phyloP scores from a whole-genome alignment of 805 yeast genomes.

The Monosporozyma unispora region DNA sequence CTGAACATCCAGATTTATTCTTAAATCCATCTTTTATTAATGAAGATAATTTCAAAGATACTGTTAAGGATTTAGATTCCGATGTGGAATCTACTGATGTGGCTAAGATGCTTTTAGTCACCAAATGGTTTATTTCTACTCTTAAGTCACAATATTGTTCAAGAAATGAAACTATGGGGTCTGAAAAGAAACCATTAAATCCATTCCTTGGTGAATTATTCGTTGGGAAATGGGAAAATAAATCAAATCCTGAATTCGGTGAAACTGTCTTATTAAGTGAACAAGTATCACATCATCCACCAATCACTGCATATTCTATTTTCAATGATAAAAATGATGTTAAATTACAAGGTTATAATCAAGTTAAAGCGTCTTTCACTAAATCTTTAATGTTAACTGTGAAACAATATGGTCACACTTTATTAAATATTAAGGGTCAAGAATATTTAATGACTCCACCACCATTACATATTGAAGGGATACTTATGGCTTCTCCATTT shows the following conservation, averaged over 20 bases:
- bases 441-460: conserved; percentile 80
- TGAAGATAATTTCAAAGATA: conserved; percentile 13
- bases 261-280: conserved; percentile 77
- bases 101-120: conserved; percentile 63
- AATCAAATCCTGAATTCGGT: conserved; percentile 46
- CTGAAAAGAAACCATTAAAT: conserved; percentile 93
- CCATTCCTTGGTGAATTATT: conserved; percentile 94
- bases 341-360: conserved; percentile 78
- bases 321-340: conserved; percentile 63
- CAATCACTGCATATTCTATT: conserved; percentile 87
- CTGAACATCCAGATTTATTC: conserved; percentile 81
- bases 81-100: conserved; percentile 39
- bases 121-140: conserved; percentile 86
- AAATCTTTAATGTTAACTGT: conserved; percentile 69
- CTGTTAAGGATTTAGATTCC: conserved; percentile 4
- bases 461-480: conserved; percentile 89
- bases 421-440: conserved; percentile 59
- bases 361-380: conserved; percentile 75
- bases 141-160: conserved; percentile 90
- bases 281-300: conserved; percentile 97
- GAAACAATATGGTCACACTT: conserved; percentile 87
- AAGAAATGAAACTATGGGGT: conserved; percentile 84
- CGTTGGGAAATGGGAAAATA: conserved; percentile 76
- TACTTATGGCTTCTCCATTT: conserved; percentile 82
- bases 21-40: conserved; percentile 53